Evolutionary conservation across 2,329 filamentous ascomycete genomes (phyloP), one percentile per base, ranked within the genome.

Genomic region (Pyrenochaeta sp.): DNA sequence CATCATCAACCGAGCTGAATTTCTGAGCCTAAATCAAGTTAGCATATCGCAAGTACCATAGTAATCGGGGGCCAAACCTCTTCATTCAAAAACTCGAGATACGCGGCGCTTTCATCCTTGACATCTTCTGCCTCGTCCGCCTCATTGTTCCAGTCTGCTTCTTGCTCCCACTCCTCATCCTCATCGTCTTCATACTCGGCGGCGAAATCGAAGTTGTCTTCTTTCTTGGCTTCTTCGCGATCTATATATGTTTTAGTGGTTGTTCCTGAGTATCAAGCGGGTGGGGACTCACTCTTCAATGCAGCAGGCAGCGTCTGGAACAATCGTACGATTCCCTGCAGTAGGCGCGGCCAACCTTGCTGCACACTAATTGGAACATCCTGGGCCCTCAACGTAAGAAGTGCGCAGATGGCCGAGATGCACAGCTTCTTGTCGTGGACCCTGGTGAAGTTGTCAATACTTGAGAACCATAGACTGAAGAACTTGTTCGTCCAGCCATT

Each of bases 381-480:
- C 52, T 91, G 89, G 10, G 89, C 88, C 61, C 86, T 88, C 57
- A 99, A 81, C 45, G 89, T 91, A 50, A 99, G 86, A 10, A 99
- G 86, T 5, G 92, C 86, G 58, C 91, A 90, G 68, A 99, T 98
- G 46, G 93, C 94, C 19, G 93, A 91, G 69, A 99, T 97, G 62
- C 92, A 97, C 27, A 99, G 84, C 84, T 97, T 99, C 86, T 99
- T 99, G 83, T 99, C 95, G 76, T 99, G 95, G 2, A 99, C 95
- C 42, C 95, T 87, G 51, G 88, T 91, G 81, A 99, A 98, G 72
- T 88, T 90, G 62, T 96, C 91, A 81, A 99, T 99, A 80, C 90
- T 96, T 42, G 92, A 92, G 78, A 99, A 99, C 95, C 95, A 99
- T 58, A 96, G 82, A 79, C 92, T 97, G 83, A 99, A 99, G 82